phyloP scores from a whole-genome alignment of 192 early-diverging fungal genomes.

The Lobosporangium transversale region DNA sequence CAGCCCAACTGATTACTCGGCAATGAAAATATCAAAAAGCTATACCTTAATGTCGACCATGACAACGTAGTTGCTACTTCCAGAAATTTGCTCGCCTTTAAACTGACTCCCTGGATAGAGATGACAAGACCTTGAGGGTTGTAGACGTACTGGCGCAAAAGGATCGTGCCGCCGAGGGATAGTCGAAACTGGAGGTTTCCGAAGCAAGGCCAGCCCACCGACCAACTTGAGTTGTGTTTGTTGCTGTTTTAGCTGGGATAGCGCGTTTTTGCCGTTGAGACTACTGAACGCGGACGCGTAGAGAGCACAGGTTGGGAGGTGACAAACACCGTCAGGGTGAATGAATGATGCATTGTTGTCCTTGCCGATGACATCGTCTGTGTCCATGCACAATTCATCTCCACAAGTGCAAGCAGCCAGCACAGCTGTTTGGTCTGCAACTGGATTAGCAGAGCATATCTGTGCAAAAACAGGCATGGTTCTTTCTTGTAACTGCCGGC shows the following conservation, averaged over 20 bases:
- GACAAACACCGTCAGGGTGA: slow-evolving; percentile 22
- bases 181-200: slow-evolving; percentile 10
- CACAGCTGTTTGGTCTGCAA: not conserved
- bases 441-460: slow-evolving; percentile 16
- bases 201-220: slow-evolving; percentile 19
- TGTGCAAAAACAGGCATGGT: slow-evolving; percentile 42
- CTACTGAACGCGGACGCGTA: not conserved
- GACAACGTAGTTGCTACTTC: slow-evolving; percentile 70
- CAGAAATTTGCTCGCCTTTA: slow-evolving; percentile 75
- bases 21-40: too few species aligned
- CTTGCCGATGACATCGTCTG: not conserved
- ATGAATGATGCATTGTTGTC: slow-evolving; percentile 4
- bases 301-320: slow-evolving; percentile 19
- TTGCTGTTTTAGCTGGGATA: slow-evolving; percentile 10
- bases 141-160: slow-evolving; percentile 29
- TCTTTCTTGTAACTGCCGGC: too few species aligned
- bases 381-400: slow-evolving; percentile 11
- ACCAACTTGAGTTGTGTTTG: slow-evolving; percentile 17
- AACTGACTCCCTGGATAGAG: slow-evolving; percentile 75
- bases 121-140: slow-evolving; percentile 43
- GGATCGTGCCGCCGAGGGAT: slow-evolving; percentile 1
- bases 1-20: too few species aligned
- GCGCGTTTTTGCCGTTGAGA: not conserved
- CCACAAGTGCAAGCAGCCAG: slow-evolving; percentile 9
- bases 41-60: slow-evolving; percentile 78